Conservation (phyloP, 148 eudicot species). For the Cornus suecica region DNA sequence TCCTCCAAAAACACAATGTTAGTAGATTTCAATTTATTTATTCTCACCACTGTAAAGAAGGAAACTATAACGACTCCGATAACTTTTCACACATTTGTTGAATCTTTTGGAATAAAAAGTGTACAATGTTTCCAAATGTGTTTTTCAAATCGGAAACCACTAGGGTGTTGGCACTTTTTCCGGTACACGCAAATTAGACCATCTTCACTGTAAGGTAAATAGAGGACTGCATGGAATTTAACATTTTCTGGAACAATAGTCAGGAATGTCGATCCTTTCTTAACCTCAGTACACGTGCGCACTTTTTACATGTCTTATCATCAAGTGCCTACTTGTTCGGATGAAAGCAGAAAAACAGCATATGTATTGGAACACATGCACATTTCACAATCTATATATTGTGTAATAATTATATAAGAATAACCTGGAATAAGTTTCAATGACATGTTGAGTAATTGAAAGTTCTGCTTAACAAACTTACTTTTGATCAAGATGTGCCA, state of each 20-base stretch:
- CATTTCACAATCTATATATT: neutral
- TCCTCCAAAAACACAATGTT: no score
- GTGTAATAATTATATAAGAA: no score
- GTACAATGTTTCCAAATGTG: no score
- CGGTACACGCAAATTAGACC: neutral
- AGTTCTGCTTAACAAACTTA: slow-evolving; percentile 20
- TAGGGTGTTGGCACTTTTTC: no score
- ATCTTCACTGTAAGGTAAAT: neutral
- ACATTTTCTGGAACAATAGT: neutral
- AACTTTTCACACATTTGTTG: no score
- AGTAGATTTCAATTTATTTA: no score
- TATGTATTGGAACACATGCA: neutral
- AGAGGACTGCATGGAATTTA: neutral
- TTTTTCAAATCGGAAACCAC: no score
- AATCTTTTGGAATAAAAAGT: no score
- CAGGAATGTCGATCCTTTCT: neutral
- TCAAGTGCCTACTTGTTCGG: neutral
- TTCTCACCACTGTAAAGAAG: no score
- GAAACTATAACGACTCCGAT: no score
- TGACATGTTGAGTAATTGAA: neutral
- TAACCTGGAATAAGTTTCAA: neutral
- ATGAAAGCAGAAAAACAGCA: neutral
- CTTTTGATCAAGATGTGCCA: slow-evolving; percentile 75
- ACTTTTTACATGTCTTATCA: neutral
- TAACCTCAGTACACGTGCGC: neutral